phyloP scores from a whole-genome alignment of 179 eudicot species.

The Gypsophila paniculata region DNA sequence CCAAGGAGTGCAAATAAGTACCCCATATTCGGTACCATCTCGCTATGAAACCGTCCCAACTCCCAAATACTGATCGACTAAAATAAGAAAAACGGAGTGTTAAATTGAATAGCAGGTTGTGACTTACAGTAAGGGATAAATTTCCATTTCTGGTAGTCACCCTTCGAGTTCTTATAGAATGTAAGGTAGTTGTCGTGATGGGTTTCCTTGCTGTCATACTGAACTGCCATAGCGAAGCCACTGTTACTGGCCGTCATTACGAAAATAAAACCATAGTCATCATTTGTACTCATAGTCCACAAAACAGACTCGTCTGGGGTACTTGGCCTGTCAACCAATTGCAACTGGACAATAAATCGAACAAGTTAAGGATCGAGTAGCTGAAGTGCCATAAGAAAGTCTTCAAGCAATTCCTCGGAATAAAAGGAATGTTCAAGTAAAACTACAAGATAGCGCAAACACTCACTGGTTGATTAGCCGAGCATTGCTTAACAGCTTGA shows the following conservation, averaged over 20 bases:
- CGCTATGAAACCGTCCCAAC: too few species aligned
- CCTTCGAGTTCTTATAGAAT: neutral
- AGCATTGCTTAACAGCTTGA: neutral
- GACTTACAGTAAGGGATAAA: conserved; percentile 2
- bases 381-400: neutral
- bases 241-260: neutral
- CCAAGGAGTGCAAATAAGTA: too few species aligned
- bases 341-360: neutral
- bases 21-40: too few species aligned
- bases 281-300: neutral
- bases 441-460: neutral
- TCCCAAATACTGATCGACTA: too few species aligned
- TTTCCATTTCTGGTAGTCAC: neutral
- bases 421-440: neutral
- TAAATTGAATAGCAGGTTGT: neutral
- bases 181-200: neutral
- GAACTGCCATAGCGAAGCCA: neutral
- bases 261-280: neutral
- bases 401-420: neutral
- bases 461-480: neutral
- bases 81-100: too few species aligned
- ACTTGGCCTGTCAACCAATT: conserved; percentile 1
- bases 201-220: neutral
- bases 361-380: neutral
- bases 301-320: neutral